Evolutionary conservation across 192 early-diverging fungal species (phyloP).

Genomic region (Entomortierella beljakovae): DNA sequence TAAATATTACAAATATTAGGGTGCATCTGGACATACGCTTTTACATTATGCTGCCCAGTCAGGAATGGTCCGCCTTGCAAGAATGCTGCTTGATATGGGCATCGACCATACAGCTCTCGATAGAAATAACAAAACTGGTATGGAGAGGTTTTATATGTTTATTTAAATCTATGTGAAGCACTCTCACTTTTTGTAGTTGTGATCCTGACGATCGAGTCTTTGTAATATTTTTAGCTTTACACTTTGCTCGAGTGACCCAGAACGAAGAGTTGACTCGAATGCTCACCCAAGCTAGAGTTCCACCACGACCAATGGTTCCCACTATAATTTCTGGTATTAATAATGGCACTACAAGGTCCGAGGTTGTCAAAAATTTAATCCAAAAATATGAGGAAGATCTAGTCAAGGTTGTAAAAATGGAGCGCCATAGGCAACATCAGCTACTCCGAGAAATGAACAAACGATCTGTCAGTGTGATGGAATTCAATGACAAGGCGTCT

Average conservation of each 20-base stretch:
- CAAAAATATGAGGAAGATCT: conserved; percentile 25
- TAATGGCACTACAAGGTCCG: conserved; percentile 4
- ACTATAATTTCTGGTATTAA: conserved; percentile 4
- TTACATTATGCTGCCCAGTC: conserved; percentile 35
- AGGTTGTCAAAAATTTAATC: conserved; percentile 17
- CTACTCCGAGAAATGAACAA: conserved; percentile 21
- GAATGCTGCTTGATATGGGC: conserved; percentile 38
- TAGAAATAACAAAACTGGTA: conserved; percentile 55
- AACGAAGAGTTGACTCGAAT: conserved; percentile 22
- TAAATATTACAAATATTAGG: conserved; percentile 20
- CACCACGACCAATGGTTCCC: conserved; percentile 49
- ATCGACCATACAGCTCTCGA: conserved; percentile 50
- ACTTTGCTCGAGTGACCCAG: conserved; percentile 32
- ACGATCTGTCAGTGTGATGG: conserved; percentile 16
- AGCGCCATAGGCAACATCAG: conserved; percentile 11
- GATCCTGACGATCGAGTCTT: no score
- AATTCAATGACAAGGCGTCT: conserved; percentile 16
- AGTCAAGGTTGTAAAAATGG: conserved; percentile 24
- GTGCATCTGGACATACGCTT: conserved; percentile 42
- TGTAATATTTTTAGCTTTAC: conserved; percentile 20
- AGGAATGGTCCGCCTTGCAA: conserved; percentile 27
- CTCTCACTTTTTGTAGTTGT: no score
- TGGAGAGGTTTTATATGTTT: not conserved
- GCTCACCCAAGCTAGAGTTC: conserved; percentile 28
- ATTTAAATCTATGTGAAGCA: no score